These are phyloP conservation scores for Pontederia crassipes DNA, from an alignment of 176 grass and related monocot species.

Conservation along the genomic window DNA sequence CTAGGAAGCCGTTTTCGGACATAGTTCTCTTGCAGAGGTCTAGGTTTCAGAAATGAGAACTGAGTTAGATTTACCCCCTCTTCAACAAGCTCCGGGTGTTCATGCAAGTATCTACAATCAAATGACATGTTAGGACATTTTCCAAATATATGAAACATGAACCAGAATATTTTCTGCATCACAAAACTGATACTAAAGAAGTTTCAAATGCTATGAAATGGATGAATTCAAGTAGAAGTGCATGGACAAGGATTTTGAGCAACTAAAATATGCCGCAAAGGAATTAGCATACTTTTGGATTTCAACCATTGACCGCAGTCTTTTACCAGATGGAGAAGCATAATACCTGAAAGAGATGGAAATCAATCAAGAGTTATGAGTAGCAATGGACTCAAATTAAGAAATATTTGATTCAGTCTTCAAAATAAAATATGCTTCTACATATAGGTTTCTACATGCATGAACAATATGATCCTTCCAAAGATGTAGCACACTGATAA, in stretches of 20 bases:
- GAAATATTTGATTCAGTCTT: too few relatives aligned
- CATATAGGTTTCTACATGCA: too few relatives aligned
- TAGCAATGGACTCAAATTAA: too few relatives aligned
- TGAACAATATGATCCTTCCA: too few relatives aligned
- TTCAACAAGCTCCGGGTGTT: constrained; percentile 42
- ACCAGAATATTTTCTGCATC: neutral
- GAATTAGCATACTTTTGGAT: constrained; percentile 39
- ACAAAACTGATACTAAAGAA: neutral
- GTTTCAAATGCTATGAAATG: neutral
- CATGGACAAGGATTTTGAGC: neutral
- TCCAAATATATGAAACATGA: constrained; percentile 6
- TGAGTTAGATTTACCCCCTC: constrained; percentile 54
- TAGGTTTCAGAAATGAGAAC: constrained; percentile 69
- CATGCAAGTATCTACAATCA: constrained; percentile 46
- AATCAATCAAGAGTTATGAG: neutral
- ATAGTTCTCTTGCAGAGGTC: constrained; percentile 60
- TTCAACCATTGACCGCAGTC: constrained; percentile 64
- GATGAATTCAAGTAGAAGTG: neutral
- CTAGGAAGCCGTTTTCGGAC: constrained; percentile 46
- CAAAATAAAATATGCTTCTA: too few relatives aligned
- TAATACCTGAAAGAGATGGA: constrained; percentile 46
- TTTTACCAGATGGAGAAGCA: constrained; percentile 58
- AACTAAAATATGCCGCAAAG: constrained; percentile 1
- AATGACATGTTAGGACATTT: constrained; percentile 15
- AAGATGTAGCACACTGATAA: too few relatives aligned